A percentile compares a stretch with the other conserved stretches of the same genome.
These are phyloP conservation scores for Xerocomellus amylosporus DNA, from an alignment of 768 basidiomycete genomes.

Conservation along the genomic window DNA sequence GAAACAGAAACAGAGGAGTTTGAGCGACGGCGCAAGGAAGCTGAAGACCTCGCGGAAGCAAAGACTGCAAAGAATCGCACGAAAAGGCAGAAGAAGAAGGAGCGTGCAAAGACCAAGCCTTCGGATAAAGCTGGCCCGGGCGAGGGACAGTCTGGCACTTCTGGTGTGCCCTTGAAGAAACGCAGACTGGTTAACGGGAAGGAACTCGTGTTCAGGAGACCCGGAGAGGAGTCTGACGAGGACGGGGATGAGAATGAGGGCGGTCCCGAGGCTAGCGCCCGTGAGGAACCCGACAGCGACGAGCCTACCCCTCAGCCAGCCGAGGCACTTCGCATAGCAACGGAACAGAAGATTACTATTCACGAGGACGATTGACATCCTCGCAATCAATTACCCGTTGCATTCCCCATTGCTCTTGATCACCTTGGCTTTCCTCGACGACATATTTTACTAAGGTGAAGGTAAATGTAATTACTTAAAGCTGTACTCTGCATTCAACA, in stretches of 20 bases:
- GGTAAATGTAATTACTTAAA: background rate
- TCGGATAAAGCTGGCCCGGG: conserved; percentile 28
- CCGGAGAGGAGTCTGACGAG: conserved; percentile 49
- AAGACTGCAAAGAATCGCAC: conserved; percentile 96
- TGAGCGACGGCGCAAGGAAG: conserved; percentile 65
- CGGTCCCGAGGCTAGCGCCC: background rate
- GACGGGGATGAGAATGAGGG: conserved; percentile 42
- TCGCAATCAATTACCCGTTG: background rate
- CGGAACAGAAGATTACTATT: conserved; percentile 42
- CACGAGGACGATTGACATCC: conserved; percentile 48
- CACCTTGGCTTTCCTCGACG: background rate
- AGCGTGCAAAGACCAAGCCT: conserved; percentile 50
- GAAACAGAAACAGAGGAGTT: conserved; percentile 73
- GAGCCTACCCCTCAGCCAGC: conserved; percentile 1
- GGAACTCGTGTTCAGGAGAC: conserved; percentile 57
- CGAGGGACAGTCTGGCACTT: conserved; percentile 21
- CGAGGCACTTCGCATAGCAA: conserved; percentile 24
- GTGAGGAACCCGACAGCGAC: conserved; percentile 6
- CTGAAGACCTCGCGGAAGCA: conserved; percentile 69
- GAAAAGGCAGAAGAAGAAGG: conserved; percentile 92
- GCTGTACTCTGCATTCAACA: conserved; percentile 5
- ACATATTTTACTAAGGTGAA: conserved; percentile 3
- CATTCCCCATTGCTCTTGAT: background rate
- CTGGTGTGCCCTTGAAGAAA: conserved; percentile 64
- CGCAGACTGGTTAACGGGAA: conserved; percentile 76